phyloP scores from a whole-genome alignment of 2,329 filamentous ascomycete genomes.

The Cytospora mali region DNA sequence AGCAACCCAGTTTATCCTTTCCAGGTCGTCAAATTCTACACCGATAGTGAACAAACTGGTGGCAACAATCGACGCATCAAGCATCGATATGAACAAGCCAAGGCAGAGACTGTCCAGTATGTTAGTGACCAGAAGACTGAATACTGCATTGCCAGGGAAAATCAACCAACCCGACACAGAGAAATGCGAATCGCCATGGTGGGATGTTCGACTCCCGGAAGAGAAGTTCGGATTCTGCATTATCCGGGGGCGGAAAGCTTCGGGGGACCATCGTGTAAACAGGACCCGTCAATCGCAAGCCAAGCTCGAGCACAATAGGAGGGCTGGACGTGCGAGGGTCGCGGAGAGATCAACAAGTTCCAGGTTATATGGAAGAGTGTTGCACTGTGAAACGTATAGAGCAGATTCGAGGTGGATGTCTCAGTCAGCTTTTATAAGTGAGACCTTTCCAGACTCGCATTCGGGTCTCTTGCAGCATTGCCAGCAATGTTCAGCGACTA shows the following conservation, averaged over 20 bases:
- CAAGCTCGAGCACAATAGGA: neutral
- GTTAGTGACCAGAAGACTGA: slow-evolving; percentile 4
- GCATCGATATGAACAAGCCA: slow-evolving; percentile 59
- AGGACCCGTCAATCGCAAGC: neutral
- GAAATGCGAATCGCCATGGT: slow-evolving; percentile 38
- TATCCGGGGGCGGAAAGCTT: slow-evolving; percentile 1
- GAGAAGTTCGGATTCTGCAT: slow-evolving; percentile 3
- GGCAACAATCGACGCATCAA: slow-evolving; percentile 64
- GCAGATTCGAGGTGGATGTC: slow-evolving; percentile 13
- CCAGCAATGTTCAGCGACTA: neutral
- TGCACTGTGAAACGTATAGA: slow-evolving; percentile 19
- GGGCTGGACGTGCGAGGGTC: neutral
- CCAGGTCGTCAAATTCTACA: slow-evolving; percentile 49
- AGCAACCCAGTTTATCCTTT: slow-evolving; percentile 56
- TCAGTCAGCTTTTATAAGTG: slow-evolving; percentile 10
- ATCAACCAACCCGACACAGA: slow-evolving; percentile 39
- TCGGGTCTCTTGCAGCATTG: slow-evolving; percentile 9
- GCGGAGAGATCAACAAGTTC: slow-evolving; percentile 8
- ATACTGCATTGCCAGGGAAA: neutral
- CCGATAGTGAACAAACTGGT: slow-evolving; percentile 61
- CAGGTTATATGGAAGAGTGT: slow-evolving; percentile 19
- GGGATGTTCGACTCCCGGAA: slow-evolving; percentile 32
- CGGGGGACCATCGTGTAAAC: slow-evolving; percentile 8
- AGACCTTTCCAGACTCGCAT: slow-evolving; percentile 19
- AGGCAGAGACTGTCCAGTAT: slow-evolving; percentile 45